These are phyloP conservation scores for Epichloe glyceriae DNA, from an alignment of 2,329 filamentous ascomycete species.

Conservation along the genomic window DNA sequence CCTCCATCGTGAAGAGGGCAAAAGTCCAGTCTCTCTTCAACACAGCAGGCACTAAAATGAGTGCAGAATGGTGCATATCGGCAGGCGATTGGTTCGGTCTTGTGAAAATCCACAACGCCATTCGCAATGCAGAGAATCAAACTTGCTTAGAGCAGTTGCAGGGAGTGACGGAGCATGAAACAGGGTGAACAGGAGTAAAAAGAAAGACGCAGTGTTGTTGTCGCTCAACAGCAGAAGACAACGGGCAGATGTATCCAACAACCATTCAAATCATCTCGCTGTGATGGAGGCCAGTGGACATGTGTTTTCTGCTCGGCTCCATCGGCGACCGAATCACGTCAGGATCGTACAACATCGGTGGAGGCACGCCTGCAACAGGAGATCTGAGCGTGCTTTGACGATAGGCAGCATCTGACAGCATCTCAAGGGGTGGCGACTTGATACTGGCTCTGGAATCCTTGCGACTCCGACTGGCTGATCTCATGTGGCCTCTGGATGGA, in stretches of 20 bases:
- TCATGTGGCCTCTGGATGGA: slow-evolving; percentile 35
- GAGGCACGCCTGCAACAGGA: slow-evolving; percentile 13
- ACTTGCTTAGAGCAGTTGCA: background rate
- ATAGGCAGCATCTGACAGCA: slow-evolving; percentile 26
- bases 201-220: background rate
- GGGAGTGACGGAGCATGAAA: background rate
- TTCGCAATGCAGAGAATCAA: background rate
- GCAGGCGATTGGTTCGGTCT: background rate
- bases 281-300: slow-evolving; percentile 37
- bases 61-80: background rate
- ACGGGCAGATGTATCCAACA: background rate
- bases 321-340: slow-evolving; percentile 21
- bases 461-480: slow-evolving; percentile 44
- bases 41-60: background rate
- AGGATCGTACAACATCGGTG: slow-evolving; percentile 26
- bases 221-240: background rate
- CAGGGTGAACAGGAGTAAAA: background rate
- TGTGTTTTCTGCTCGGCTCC: slow-evolving; percentile 23
- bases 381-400: slow-evolving; percentile 15
- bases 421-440: slow-evolving; percentile 17
- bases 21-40: background rate
- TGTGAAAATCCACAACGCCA: background rate
- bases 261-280: slow-evolving; percentile 40
- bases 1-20: background rate
- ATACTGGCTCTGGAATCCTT: slow-evolving; percentile 23